Percentiles rank a stretch among this genome's conserved stretches.
phyloP scores from a whole-genome alignment of 495 filamentous ascomycete species.

The Thozetella sp. region DNA sequence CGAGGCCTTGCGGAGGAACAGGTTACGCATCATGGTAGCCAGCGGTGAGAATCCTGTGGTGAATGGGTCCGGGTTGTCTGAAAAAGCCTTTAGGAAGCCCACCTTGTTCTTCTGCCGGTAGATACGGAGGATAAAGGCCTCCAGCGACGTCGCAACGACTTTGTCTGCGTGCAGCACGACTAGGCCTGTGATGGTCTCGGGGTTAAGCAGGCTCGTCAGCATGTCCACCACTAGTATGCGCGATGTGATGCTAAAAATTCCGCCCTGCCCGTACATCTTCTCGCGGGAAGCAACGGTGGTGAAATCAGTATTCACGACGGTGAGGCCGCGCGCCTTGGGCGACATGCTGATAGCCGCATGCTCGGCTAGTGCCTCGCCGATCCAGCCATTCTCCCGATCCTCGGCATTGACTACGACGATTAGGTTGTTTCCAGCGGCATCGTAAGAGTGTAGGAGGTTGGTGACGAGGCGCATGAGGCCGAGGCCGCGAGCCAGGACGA shows the following conservation, averaged over 20 bases:
- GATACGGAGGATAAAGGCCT: conserved; percentile 94
- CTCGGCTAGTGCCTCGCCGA: conserved; percentile 90
- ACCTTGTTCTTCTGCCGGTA: conserved; percentile 90
- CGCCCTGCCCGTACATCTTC: conserved; percentile 86
- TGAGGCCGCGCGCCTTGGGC: conserved; percentile 80
- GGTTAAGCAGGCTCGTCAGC: conserved; percentile 78
- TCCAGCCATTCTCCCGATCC: conserved; percentile 92
- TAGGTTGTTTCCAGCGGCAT: conserved; percentile 92
- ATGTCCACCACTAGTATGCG: conserved; percentile 94
- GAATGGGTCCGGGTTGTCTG: conserved; percentile 92
- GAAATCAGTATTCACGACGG: conserved; percentile 90
- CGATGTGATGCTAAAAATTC: conserved; percentile 94
- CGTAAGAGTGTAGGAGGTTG: conserved; percentile 94
- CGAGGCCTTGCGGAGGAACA: conserved; percentile 86
- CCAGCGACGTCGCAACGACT: conserved; percentile 82
- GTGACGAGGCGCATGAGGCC: conserved; percentile 88
- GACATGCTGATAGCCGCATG: conserved; percentile 81
- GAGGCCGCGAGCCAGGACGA: conserved; percentile 87
- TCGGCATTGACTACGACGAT: conserved; percentile 89
- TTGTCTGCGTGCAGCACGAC: conserved; percentile 89
- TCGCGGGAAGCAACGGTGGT: conserved; percentile 85
- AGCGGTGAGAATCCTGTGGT: conserved; percentile 87
- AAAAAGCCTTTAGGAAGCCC: conserved; percentile 96
- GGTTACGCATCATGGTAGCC: conserved; percentile 86
- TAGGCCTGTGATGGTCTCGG: conserved; percentile 85